phyloP scores from a whole-genome alignment of 2,329 filamentous ascomycete species.

The Sarocladium oryzae region DNA sequence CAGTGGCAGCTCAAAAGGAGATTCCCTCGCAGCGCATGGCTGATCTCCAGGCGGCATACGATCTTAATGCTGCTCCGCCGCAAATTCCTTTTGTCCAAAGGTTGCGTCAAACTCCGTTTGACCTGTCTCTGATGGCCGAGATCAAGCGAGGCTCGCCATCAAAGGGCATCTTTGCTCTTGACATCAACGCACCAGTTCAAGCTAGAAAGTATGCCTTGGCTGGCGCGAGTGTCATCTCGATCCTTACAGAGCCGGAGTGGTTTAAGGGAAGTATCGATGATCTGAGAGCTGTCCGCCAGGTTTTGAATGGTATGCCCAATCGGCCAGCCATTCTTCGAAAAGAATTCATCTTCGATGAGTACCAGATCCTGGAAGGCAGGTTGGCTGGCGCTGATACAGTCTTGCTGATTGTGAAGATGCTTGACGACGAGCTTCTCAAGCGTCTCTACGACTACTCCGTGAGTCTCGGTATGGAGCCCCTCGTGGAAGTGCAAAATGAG shows the following conservation, averaged over 20 bases:
- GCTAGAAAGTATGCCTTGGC: conserved; percentile 88
- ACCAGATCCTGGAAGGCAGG: conserved; percentile 92
- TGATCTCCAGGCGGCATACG: conserved; percentile 81
- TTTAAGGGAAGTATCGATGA: conserved; percentile 98
- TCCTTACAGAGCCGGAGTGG: conserved; percentile 98
- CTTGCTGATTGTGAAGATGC: conserved; percentile 96
- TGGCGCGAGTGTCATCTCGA: conserved; percentile 93
- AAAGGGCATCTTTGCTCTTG: conserved; percentile 86
- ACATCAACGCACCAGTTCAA: conserved; percentile 82
- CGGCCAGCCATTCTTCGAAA: conserved; percentile 88
- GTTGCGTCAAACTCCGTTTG: conserved; percentile 73
- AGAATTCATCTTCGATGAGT: conserved; percentile 97
- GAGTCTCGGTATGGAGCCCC: conserved; percentile 90
- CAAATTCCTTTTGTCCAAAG: conserved; percentile 74
- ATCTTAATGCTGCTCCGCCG: conserved; percentile 77
- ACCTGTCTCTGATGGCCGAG: conserved; percentile 93
- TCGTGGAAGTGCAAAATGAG: conserved; percentile 92
- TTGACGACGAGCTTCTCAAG: conserved; percentile 66
- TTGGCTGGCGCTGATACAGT: conserved; percentile 92
- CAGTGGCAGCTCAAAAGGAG: conserved; percentile 73
- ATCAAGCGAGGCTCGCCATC: conserved; percentile 96
- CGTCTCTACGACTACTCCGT: conserved; percentile 82
- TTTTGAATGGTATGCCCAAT: conserved; percentile 85
- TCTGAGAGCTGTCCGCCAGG: conserved; percentile 77
- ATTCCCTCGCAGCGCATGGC: conserved; percentile 77